These are phyloP conservation scores for Paxillus ammoniavirescens DNA, from an alignment of 768 basidiomycete species.

Conservation along the genomic window DNA sequence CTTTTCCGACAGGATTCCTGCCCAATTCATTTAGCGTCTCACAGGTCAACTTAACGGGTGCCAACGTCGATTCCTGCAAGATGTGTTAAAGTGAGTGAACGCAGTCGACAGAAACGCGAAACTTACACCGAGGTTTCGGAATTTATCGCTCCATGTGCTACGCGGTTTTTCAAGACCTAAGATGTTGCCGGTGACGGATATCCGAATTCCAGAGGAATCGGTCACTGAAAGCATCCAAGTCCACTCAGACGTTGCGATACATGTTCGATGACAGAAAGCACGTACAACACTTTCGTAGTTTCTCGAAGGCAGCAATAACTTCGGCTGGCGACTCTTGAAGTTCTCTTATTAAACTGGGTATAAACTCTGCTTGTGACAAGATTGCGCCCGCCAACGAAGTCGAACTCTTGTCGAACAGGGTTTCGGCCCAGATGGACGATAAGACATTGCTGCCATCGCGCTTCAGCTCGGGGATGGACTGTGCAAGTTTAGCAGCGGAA, in stretches of 20 bases:
- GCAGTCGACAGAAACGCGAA: conserved; percentile 16
- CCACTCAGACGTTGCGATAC: background rate
- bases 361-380: conserved; percentile 73
- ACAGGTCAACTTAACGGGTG: conserved; percentile 62
- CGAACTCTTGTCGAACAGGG: conserved; percentile 67
- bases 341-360: conserved; percentile 68
- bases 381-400: conserved; percentile 68
- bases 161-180: conserved; percentile 67
- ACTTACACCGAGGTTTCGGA: conserved; percentile 59
- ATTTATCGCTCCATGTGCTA: conserved; percentile 71
- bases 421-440: conserved; percentile 62
- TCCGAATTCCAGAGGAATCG: conserved; percentile 77
- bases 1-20: conserved; percentile 68
- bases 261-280: conserved; percentile 5
- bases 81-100: conserved; percentile 2
- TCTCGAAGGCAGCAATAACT: conserved; percentile 73
- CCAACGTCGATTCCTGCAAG: conserved; percentile 49
- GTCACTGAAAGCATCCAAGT: conserved; percentile 53
- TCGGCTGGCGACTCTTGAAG: conserved; percentile 71
- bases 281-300: conserved; percentile 68
- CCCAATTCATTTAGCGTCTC: conserved; percentile 78
- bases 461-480: conserved; percentile 88
- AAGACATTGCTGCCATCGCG: conserved; percentile 83
- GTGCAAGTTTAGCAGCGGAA: conserved; percentile 82
- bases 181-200: conserved; percentile 90